These are phyloP conservation scores for Perilla frutescens DNA, from an alignment of 257 asterid species.

Conservation along the genomic window DNA sequence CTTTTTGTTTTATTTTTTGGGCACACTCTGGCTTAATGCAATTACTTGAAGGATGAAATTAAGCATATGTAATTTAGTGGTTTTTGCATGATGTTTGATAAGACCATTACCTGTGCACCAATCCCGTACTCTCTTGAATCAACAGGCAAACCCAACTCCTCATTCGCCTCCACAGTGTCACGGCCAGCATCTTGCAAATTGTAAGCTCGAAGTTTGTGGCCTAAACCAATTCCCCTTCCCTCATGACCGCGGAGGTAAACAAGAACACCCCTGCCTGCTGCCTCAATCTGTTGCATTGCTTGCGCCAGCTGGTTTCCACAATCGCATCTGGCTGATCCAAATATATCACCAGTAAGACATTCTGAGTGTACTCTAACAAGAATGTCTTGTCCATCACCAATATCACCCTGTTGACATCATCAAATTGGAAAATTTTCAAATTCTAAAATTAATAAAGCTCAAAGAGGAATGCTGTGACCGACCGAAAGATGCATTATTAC, in stretches of 20 bases:
- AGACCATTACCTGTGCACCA: conserved; percentile 88
- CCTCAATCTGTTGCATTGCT: conserved; percentile 94
- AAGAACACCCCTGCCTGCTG: conserved; percentile 86
- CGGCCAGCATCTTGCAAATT: conserved; percentile 92
- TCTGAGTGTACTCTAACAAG: conserved; percentile 97
- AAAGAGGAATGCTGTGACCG: neutral
- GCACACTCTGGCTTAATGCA: neutral
- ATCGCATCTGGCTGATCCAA: conserved; percentile 96
- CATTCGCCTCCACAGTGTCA: conserved; percentile 96
- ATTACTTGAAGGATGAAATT: neutral
- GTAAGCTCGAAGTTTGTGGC: conserved; percentile 97
- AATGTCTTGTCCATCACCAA: conserved; percentile 86
- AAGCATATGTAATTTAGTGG: neutral
- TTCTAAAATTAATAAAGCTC: neutral
- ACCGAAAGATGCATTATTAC: neutral
- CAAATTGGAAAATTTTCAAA: neutral
- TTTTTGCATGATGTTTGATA: conserved; percentile 5
- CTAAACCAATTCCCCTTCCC: conserved; percentile 97
- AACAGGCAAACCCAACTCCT: conserved; percentile 92
- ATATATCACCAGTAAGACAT: conserved; percentile 97
- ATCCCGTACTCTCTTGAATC: conserved; percentile 98
- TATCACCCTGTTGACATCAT: conserved; percentile 72
- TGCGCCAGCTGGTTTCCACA: conserved; percentile 91
- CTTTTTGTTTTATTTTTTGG: too few relatives aligned
- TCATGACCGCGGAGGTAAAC: conserved; percentile 99